Evolutionary conservation across 208 protist genomes (phyloP).

Genomic region (Tritrichomonas musculus): DNA sequence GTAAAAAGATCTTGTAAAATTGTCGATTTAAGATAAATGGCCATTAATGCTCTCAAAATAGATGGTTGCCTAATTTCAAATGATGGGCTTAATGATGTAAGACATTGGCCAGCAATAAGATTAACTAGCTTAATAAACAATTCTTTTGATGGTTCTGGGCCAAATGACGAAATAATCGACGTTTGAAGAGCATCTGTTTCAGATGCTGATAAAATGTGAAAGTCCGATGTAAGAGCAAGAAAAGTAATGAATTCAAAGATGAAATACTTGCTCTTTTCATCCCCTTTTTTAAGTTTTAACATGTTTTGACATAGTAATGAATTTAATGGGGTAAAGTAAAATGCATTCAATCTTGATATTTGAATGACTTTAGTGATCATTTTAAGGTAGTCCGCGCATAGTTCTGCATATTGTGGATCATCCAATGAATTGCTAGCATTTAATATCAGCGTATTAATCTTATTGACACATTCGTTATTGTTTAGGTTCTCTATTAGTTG

Average conservation of each 20-base stretch:
- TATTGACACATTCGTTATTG: not conserved
- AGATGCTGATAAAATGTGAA: not conserved
- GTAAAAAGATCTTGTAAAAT: not conserved
- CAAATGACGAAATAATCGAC: not conserved
- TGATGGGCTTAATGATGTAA: not conserved
- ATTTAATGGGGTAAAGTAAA: not conserved
- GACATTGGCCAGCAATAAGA: not conserved
- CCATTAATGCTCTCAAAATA: not conserved
- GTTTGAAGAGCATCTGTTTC: not conserved
- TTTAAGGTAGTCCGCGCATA: not conserved
- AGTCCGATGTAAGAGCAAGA: not conserved
- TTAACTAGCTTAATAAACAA: not conserved
- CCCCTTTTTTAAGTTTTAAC: not conserved
- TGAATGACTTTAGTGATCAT: not conserved
- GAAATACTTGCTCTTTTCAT: not conserved
- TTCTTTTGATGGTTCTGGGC: not conserved
- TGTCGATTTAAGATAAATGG: not conserved
- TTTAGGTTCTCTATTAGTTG: not conserved
- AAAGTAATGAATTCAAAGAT: not conserved
- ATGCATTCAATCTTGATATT: not conserved
- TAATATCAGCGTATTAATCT: not conserved
- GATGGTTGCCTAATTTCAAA: not conserved
- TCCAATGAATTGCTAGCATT: not conserved
- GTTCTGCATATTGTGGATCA: not conserved
- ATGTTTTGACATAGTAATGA: not conserved